These are phyloP conservation scores for Aspergillus nanangensis DNA, from an alignment of 495 filamentous ascomycete species.

Conservation along the genomic window DNA sequence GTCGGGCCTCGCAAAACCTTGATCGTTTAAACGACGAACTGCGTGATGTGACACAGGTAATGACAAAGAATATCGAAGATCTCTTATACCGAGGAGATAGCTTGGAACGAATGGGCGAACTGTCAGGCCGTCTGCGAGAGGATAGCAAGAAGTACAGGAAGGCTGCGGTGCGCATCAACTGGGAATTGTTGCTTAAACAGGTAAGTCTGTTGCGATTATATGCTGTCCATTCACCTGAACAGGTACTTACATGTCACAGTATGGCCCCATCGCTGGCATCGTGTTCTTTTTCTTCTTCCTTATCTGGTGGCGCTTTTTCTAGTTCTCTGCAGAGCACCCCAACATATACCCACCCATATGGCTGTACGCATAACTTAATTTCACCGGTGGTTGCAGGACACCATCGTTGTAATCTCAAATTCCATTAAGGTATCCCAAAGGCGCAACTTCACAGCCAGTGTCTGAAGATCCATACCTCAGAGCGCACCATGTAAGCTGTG, in stretches of 20 bases:
- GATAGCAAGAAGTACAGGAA: slow-evolving; percentile 91
- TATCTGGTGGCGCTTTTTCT: slow-evolving; percentile 93
- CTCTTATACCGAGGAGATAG: slow-evolving; percentile 91
- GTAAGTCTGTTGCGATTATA: slow-evolving; percentile 35
- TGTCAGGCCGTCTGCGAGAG: slow-evolving; percentile 78
- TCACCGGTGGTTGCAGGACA: slow-evolving; percentile 35
- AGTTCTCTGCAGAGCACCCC: slow-evolving; percentile 9
- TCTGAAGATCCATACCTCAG: too few relatives aligned
- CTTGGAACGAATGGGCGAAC: slow-evolving; percentile 94
- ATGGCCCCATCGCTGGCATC: slow-evolving; percentile 79
- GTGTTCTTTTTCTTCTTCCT: slow-evolving; percentile 78
- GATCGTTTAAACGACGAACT: slow-evolving; percentile 92
- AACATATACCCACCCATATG: slow-evolving; percentile 24
- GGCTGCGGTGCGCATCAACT: slow-evolving; percentile 95
- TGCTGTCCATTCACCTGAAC: too few relatives aligned
- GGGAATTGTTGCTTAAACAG: slow-evolving; percentile 94
- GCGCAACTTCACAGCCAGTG: background rate
- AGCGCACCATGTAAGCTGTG: too few relatives aligned
- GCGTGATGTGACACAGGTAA: slow-evolving; percentile 95
- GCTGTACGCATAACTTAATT: slow-evolving; percentile 43
- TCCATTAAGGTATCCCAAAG: slow-evolving; percentile 5
- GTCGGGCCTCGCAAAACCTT: slow-evolving; percentile 79
- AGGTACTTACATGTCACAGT: slow-evolving; percentile 45
- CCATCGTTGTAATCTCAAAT: slow-evolving; percentile 19
- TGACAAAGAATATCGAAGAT: slow-evolving; percentile 99